Conservation (phyloP, 108 stramenopile species). For the Nitzschia sp. region DNA sequence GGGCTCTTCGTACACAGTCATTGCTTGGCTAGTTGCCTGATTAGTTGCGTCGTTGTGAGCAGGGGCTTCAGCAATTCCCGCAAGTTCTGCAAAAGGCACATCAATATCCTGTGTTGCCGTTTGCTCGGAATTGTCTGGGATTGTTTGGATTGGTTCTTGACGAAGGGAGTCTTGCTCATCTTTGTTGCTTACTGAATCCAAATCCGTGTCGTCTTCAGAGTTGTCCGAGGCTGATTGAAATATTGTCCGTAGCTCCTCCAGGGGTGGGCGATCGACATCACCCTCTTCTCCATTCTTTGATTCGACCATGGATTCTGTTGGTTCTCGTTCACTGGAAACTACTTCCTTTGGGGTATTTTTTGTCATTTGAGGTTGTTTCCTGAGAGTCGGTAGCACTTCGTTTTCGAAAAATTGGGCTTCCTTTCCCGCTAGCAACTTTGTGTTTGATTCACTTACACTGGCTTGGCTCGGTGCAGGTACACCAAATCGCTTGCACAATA, state of each 20-base stretch:
- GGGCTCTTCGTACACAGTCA: too few relatives aligned
- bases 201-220: conserved; percentile 31
- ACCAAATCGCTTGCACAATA: conserved; percentile 59
- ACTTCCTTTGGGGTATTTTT: not conserved
- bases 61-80: too few relatives aligned
- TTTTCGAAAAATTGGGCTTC: conserved; percentile 51
- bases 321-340: not conserved
- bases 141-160: too few relatives aligned
- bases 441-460: not conserved
- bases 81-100: too few relatives aligned
- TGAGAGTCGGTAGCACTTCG: conserved; percentile 35
- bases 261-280: conserved; percentile 33
- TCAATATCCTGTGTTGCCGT: too few relatives aligned
- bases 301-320: not conserved
- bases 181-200: conserved; percentile 5
- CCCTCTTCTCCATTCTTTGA: not conserved
- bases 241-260: conserved; percentile 44
- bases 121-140: too few relatives aligned
- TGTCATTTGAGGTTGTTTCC: not conserved
- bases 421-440: not conserved
- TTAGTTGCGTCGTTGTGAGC: too few relatives aligned
- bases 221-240: conserved; percentile 40
- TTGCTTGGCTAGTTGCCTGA: too few relatives aligned
- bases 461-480: conserved; percentile 32
- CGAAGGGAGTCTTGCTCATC: not conserved